A percentile compares a stretch with the other conserved stretches of the same genome.
Conservation (phyloP, 208 protist genomes). For the Porcisia hertigi region DNA sequence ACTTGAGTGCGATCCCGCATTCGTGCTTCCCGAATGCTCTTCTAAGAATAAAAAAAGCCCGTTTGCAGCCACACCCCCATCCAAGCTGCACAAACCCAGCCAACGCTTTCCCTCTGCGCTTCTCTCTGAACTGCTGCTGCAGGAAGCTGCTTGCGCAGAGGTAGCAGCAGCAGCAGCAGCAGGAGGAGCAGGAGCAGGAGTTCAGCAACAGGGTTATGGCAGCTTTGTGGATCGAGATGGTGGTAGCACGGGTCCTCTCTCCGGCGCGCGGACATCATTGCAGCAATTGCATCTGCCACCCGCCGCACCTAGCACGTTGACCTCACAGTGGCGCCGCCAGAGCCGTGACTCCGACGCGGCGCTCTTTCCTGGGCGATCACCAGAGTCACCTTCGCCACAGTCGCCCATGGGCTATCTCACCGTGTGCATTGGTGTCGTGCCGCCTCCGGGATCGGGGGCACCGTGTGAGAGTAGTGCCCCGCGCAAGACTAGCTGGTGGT, state of each 20-base stretch:
- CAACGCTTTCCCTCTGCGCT: neutral
- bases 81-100: neutral
- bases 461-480: neutral
- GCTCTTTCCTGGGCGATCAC: too few species aligned
- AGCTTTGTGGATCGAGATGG: neutral
- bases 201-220: neutral
- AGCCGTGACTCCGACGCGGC: neutral
- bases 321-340: neutral
- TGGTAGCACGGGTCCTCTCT: neutral
- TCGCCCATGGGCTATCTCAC: slow-evolving; percentile 12
- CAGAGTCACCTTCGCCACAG: neutral
- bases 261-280: neutral
- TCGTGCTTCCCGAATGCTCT: neutral
- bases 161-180: slow-evolving; percentile 4
- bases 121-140: slow-evolving; percentile 20
- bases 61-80: neutral
- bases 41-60: too few species aligned
- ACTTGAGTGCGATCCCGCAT: neutral
- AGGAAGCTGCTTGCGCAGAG: slow-evolving; percentile 21
- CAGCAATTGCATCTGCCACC: neutral
- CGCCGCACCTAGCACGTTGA: too few species aligned
- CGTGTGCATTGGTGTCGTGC: slow-evolving; percentile 57
- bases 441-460: slow-evolving; percentile 26
- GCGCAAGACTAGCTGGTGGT: neutral
- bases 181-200: too few species aligned